These are phyloP conservation scores for Moesziomyces sp. DNA, from an alignment of 1,284 basidiomycete genomes.

Conservation along the genomic window DNA sequence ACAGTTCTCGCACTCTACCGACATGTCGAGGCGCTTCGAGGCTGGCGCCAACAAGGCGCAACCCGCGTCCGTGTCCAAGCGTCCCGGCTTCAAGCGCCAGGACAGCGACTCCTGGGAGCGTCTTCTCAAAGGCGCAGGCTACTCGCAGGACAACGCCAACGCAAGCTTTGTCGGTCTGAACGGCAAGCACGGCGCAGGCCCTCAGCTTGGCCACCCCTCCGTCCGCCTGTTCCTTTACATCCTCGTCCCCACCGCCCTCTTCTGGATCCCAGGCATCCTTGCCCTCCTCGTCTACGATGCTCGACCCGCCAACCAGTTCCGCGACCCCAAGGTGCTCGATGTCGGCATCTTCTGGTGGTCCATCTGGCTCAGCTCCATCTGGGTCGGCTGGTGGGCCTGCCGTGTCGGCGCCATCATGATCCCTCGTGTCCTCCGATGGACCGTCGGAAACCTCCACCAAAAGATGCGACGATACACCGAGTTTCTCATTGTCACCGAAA, in stretches of 20 bases:
- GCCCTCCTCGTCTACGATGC: constrained; percentile 73
- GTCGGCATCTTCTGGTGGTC: constrained; percentile 84
- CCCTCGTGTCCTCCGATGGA: constrained; percentile 34
- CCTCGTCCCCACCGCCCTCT: constrained; percentile 47
- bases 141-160: constrained; percentile 34
- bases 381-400: constrained; percentile 86
- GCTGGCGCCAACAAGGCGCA: constrained; percentile 12
- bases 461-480: constrained; percentile 73
- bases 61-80: constrained; percentile 10
- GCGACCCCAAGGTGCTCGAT: constrained; percentile 69
- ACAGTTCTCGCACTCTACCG: constrained; percentile 23
- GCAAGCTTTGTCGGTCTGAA: constrained; percentile 50
- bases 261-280: constrained; percentile 74
- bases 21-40: constrained; percentile 20
- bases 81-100: constrained; percentile 29
- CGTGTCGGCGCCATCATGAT: constrained; percentile 74
- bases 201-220: constrained; percentile 22
- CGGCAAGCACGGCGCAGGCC: constrained; percentile 9
- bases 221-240: constrained; percentile 42
- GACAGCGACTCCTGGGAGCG: constrained; percentile 53
- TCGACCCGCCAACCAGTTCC: constrained; percentile 72
- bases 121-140: constrained; percentile 47
- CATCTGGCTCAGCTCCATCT: constrained; percentile 82
- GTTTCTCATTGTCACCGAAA: constrained; percentile 71
- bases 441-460: constrained; percentile 65